Base-by-base conservation (phyloP, 1,284 basidiomycete species). In the Naganishia sp. region DNA sequence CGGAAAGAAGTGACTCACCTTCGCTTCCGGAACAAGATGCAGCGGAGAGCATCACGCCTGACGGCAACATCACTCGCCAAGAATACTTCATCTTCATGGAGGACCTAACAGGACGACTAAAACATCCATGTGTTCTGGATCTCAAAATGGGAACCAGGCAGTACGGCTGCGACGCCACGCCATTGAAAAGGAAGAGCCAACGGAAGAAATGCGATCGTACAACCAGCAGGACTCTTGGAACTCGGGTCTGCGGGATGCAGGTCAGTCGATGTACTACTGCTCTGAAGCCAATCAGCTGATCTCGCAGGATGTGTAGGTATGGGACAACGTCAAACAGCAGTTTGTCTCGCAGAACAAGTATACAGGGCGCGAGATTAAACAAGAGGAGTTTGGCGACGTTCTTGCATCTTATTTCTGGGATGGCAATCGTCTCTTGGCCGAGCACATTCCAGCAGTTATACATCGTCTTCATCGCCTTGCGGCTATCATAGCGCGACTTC, bases 61-160 rank as follows among this genome's bases (percentile, higher is more conserved):
- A 67, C 10, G 76, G 77, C 18, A 75, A 73, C 13, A 83, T 88
- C 54, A 86, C 90, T 16, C 87, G 94, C 18, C 94, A 96, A 79
- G 94, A 97, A 77, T 90, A 98, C 75, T 99, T 99, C 79, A 94
- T 99, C 72, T 84, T 99, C 70, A 95, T 99, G 92, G 95, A 99
- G 79, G 96, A 99, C 76, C 82, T 99, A 52, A 99, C 95, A 1
- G 96, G 96, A 23, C 84, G 90, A n/a, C 81, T 98, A 72, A 94
- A 90, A 78, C 87, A 87, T 61, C 92, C 96, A 3, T 99, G 95
- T 75, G 96, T 99, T 49, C 86, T 99, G 71, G 95, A 99, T 79
- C 83, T 99, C 73, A 99, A 99, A 84, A 99, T 99, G 95, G 95
- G 95, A 15, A 98, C 94, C 42, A 85, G 95, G 49, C 95, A 99